Base-by-base conservation (phyloP, 148 eudicot species). In the Bassia scoparia region DNA sequence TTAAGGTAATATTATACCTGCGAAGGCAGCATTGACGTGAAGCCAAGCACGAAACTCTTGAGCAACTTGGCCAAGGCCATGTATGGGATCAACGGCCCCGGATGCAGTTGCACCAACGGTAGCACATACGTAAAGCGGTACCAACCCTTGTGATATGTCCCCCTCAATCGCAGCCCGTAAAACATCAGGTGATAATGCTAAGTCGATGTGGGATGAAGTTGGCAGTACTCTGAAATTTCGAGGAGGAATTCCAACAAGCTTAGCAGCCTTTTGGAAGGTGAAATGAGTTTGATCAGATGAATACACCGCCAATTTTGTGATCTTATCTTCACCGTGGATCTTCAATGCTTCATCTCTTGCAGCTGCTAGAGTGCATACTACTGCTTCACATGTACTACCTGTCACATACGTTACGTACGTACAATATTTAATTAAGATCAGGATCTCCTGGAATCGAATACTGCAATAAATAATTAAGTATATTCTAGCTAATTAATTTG, bases 211-310 rank as follows among this genome's bases (percentile, higher is more conserved):
- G 10, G 27, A 41, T 0, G 71, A 53, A 0, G 84, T 79, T 2
- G 66, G 52, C 3, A 87, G 56, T 34, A 66, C 79, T 2, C 90
- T 69, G 58, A 83, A 62, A 43, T 87, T 85, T 20, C 52, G 46
- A 2, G 86, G 84, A n/a, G 76, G 67, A 41, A 87, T 83, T 0
- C 88, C 88, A 0, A 78, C 84, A 52, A 87, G 68, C 41, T 85
- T 84, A 11, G 82, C 81, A 0, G 88, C 83, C 65, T 87, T 87
- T 60, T 74, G 79, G 30, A 84, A 66, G 3, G 78, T 58, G 48
- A 67, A 88, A 76, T 88, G 92, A 0, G 89, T 84, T 38, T 88
- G 87, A 26, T 88, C 85, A 2, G 92, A 88, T 2, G 75, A 76
- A 24, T 88, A 88, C 0, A 86, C 87, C 7, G 83, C 85, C 27